phyloP scores from a whole-genome alignment of 331 rosid species.

The Phaseolus coccineus region DNA sequence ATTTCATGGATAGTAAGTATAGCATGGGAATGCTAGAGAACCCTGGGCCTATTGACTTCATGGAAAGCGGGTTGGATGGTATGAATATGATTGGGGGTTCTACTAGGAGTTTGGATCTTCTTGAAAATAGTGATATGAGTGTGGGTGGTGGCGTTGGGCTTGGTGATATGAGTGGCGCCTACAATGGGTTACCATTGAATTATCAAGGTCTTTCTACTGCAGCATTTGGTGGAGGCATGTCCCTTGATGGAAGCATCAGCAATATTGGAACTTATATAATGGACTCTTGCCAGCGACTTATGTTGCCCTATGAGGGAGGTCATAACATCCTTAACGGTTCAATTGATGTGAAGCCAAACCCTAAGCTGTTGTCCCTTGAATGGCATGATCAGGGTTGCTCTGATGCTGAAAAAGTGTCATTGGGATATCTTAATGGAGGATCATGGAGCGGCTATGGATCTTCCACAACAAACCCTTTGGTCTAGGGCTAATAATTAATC shows the following conservation, averaged over 20 bases:
- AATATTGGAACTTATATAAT: constrained; percentile 48
- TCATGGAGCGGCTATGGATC: constrained; percentile 74
- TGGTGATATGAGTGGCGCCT: constrained; percentile 29
- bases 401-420: constrained; percentile 68
- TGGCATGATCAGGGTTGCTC: constrained; percentile 90
- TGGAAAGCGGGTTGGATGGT: constrained; percentile 60
- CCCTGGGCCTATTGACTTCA: constrained; percentile 71
- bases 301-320: constrained; percentile 67
- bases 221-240: constrained; percentile 71
- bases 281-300: constrained; percentile 77
- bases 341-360: constrained; percentile 83
- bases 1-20: constrained; percentile 47
- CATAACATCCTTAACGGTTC: constrained; percentile 42
- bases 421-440: constrained; percentile 69
- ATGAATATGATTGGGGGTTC: constrained; percentile 46
- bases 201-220: constrained; percentile 55
- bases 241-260: constrained; percentile 53
- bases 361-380: constrained; percentile 80
- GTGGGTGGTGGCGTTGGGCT: constrained; percentile 37
- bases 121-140: constrained; percentile 55
- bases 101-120: constrained; percentile 56
- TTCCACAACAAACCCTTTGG: constrained; percentile 70
- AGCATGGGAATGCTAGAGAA: constrained; percentile 51
- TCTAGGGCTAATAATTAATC: constrained; percentile 41
- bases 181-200: constrained; percentile 50